Conservation (phyloP, 176 grass and related monocot genomes). For the Luzula sylvatica region DNA sequence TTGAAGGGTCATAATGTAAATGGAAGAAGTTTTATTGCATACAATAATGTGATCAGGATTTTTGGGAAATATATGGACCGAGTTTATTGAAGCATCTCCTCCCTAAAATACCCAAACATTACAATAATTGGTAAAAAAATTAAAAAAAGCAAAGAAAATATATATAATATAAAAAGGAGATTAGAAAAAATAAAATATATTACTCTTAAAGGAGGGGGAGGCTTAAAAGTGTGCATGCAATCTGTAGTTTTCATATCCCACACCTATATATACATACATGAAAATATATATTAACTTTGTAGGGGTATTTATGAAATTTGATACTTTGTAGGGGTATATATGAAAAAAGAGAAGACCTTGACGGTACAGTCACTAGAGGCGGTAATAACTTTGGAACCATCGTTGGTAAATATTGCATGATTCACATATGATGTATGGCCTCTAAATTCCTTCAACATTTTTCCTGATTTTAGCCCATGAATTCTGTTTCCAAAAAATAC, state of each 20-base stretch:
- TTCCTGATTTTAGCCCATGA: constrained; percentile 94
- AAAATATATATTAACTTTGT: constrained; percentile 23
- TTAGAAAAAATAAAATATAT: constrained; percentile 6
- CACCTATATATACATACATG: constrained; percentile 40
- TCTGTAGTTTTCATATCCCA: constrained; percentile 99
- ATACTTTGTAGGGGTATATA: constrained; percentile 4
- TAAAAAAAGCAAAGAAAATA: not conserved
- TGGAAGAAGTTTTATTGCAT: constrained; percentile 82
- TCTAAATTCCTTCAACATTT: constrained; percentile 97
- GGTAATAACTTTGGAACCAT: constrained; percentile 85
- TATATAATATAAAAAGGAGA: not conserved
- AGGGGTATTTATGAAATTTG: not conserved
- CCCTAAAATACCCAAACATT: constrained; percentile 41
- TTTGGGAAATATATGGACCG: constrained; percentile 85
- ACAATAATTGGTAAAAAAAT: constrained; percentile 12
- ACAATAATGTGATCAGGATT: constrained; percentile 95
- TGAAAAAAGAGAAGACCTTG: constrained; percentile 44
- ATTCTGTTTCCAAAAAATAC: constrained; percentile 43
- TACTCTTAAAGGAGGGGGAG: constrained; percentile 92
- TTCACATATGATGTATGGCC: constrained; percentile 89
- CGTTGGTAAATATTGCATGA: constrained; percentile 84
- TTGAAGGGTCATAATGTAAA: constrained; percentile 95
- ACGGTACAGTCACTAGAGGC: constrained; percentile 95
- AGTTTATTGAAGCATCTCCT: constrained; percentile 88
- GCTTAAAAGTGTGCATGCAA: constrained; percentile 93